phyloP scores from a whole-genome alignment of 768 basidiomycete species.

The Pleurotus giganteus region DNA sequence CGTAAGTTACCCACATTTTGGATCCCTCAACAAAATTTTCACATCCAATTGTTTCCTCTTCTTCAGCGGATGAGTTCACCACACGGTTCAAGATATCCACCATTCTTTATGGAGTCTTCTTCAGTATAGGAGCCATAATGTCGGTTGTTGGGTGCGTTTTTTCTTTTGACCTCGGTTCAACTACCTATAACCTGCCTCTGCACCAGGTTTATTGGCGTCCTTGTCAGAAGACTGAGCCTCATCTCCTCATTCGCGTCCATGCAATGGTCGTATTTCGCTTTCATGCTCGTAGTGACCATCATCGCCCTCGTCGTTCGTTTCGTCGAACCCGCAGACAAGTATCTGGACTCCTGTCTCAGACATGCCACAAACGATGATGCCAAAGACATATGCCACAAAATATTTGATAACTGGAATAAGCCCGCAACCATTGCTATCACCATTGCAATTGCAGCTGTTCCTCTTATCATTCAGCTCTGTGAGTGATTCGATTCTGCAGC shows the following conservation, averaged over 20 bases:
- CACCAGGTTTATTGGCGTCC: conserved; percentile 36
- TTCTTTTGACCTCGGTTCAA: conserved; percentile 8
- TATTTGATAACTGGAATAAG: conserved; percentile 22
- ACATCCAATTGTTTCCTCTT: neutral
- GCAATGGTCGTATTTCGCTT: conserved; percentile 24
- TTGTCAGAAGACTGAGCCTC: conserved; percentile 34
- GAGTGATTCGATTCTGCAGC: conserved; percentile 17
- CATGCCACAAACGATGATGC: conserved; percentile 20
- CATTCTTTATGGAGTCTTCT: conserved; percentile 30
- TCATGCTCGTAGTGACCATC: conserved; percentile 27
- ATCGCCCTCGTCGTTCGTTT: conserved; percentile 31
- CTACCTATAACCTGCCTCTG: neutral
- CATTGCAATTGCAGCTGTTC: conserved; percentile 31
- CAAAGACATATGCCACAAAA: conserved; percentile 28
- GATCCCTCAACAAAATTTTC: neutral
- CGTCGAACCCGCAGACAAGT: conserved; percentile 24
- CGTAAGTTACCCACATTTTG: conserved; percentile 15
- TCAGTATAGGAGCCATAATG: conserved; percentile 30
- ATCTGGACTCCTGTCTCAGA: conserved; percentile 27
- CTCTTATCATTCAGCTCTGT: conserved; percentile 38
- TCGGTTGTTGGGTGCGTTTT: conserved; percentile 31
- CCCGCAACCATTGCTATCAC: conserved; percentile 23
- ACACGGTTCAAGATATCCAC: conserved; percentile 25
- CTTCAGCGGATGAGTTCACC: conserved; percentile 25
- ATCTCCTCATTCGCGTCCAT: conserved; percentile 31